Conservation (phyloP, 2,329 filamentous ascomycete species). For the Escovopsis sp. region DNA sequence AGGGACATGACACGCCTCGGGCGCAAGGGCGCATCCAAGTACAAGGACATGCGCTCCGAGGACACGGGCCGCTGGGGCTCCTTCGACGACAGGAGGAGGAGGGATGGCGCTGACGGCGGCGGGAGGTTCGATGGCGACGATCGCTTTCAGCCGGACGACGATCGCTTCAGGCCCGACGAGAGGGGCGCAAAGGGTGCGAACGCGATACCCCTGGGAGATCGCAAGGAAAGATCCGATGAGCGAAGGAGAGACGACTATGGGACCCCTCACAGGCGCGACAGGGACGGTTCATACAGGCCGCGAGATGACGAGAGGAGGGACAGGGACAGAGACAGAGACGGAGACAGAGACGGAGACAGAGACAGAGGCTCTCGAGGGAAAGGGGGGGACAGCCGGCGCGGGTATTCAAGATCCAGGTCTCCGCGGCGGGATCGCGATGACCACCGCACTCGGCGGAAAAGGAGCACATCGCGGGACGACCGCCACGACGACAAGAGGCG, state of each 20-base stretch:
- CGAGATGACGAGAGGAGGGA: constrained; percentile 5
- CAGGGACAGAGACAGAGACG: not conserved
- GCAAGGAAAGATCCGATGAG: constrained; percentile 23
- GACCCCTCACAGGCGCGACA: constrained; percentile 13
- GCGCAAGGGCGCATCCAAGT: constrained; percentile 80
- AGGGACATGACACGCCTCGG: constrained; percentile 89
- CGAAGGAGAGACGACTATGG: constrained; percentile 17
- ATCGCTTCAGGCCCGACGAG: constrained; percentile 28
- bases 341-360: constrained; percentile 1
- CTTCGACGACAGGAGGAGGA: constrained; percentile 34
- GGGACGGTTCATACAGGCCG: constrained; percentile 9
- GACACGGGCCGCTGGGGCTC: constrained; percentile 83
- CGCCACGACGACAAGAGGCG: constrained; percentile 47
- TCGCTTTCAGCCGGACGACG: constrained; percentile 51
- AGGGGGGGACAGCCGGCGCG: constrained; percentile 6
- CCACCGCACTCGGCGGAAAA: constrained; percentile 36
- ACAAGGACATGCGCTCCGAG: constrained; percentile 74
- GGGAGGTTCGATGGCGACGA: constrained; percentile 39
- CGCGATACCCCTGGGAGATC: constrained; percentile 51
- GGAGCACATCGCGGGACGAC: constrained; percentile 42
- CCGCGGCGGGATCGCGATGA: constrained; percentile 31
- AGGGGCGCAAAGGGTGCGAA: constrained; percentile 49
- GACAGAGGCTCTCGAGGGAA: constrained; percentile 1
- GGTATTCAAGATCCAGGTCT: constrained; percentile 37
- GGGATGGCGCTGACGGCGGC: constrained; percentile 13